Evolutionary conservation across 2,329 filamentous ascomycete species (phyloP), one percentile per base, ranked within the genome.

Genomic region (Alternaria novae-zelandiae): DNA sequence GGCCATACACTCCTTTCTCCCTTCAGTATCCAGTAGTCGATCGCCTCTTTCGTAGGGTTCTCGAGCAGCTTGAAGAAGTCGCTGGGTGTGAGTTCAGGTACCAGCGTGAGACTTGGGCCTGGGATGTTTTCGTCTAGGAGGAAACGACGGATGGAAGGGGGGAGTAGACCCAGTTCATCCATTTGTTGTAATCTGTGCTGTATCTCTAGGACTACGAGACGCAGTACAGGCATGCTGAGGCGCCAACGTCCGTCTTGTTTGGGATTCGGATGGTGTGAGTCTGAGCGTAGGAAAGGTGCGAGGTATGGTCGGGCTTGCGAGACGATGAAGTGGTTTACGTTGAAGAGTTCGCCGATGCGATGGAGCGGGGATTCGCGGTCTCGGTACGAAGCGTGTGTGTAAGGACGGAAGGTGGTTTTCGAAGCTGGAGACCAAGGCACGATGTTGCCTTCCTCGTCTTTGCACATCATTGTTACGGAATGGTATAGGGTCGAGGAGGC

Each of bases 291-390:
- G 72, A 97, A 96, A 0, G 94, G 94, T 26, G 95, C 90, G 15
- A 97, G 85, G 79, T 97, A 97, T 0, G 95, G 95, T 4, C 94
- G 87, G 1, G 95, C 94, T 82, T 97, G 95, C 68, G 92, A 96
- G 69, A 98, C 89, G 68, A 98, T 93, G 81, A 96, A 97, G 82
- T 97, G 94, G 76, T 97, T 96, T 57, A 96, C 92, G 77, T 96
- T 96, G 85, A 96, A 96, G 11, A 95, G 87, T 80, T 95, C 91
- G 7, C 91, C 88, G 28, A 96, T 89, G 43, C 92, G 88, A 57
- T 88, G 86, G 1, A 96, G 85, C 1, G 89, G 89, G 0, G 87
- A 89, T 67, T 89, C 89, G 45, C 88, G 88, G 65, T 92, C 89
- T 45, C 86, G 85, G 78, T 91, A 89, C 7, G 86, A 87, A 20